Evolutionary conservation across 2,329 filamentous ascomycete genomes (phyloP).

Genomic region (Fusarium globosum): DNA sequence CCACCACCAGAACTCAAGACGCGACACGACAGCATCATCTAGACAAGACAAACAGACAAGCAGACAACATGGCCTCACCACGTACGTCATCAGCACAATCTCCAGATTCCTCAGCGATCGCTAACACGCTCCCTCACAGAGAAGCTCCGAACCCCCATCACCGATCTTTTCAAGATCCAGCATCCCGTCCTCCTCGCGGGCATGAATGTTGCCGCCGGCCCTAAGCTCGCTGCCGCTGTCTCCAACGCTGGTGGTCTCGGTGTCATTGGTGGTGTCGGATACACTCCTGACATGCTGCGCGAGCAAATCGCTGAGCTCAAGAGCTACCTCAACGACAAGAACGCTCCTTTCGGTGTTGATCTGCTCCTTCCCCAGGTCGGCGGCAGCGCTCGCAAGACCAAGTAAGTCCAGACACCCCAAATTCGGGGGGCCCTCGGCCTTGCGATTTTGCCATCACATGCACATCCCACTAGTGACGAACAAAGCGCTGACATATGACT

Average conservation of each 20-base stretch:
- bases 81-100: constrained; percentile 68
- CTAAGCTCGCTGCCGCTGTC: constrained; percentile 94
- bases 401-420: constrained; percentile 59
- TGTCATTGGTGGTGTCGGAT: constrained; percentile 94
- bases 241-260: constrained; percentile 96
- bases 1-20: constrained; percentile 11
- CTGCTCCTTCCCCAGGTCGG: constrained; percentile 94
- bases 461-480: constrained; percentile 6
- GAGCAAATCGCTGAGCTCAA: constrained; percentile 97
- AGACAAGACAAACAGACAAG: constrained; percentile 9
- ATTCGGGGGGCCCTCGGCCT: not conserved
- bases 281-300: constrained; percentile 95
- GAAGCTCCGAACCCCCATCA: constrained; percentile 86
- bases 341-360: constrained; percentile 94
- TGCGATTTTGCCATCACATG: constrained; percentile 37
- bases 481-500: constrained; percentile 20
- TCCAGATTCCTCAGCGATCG: not conserved
- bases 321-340: constrained; percentile 87
- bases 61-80: constrained; percentile 76
- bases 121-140: constrained; percentile 44
- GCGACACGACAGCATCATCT: constrained; percentile 18
- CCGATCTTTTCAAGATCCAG: constrained; percentile 97
- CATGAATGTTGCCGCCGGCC: constrained; percentile 99
- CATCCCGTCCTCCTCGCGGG: constrained; percentile 95
- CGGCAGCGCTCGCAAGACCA: constrained; percentile 93